Conservation (phyloP, 106 monocot species). For the Dioscorea dumetorum region DNA sequence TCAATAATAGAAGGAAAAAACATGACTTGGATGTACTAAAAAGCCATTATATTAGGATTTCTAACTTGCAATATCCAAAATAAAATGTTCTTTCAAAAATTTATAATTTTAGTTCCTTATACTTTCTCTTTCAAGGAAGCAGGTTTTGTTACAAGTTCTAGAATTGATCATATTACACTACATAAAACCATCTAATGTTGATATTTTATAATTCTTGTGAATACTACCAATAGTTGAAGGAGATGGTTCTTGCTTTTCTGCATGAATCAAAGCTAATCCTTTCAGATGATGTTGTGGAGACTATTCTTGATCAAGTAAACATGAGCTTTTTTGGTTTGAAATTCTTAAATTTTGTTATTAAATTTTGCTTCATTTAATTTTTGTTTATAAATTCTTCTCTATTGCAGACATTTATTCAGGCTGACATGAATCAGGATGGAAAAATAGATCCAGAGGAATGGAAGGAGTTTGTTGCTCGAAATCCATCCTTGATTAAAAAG, state of each 20-base stretch:
- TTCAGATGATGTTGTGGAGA: constrained; percentile 66
- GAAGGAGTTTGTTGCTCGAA: constrained; percentile 42
- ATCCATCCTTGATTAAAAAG: constrained; percentile 56
- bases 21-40: too few relatives aligned
- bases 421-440: constrained; percentile 32
- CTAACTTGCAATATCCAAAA: not conserved
- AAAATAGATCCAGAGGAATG: constrained; percentile 50
- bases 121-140: not conserved
- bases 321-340: not conserved
- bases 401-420: constrained; percentile 29
- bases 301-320: constrained; percentile 48
- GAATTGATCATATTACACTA: not conserved
- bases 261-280: constrained; percentile 78
- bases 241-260: constrained; percentile 85
- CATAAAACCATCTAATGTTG: not conserved
- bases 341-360: not conserved
- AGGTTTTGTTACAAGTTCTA: not conserved
- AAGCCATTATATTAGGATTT: not conserved
- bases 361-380: not conserved
- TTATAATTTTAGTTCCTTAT: not conserved
- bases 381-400: not conserved
- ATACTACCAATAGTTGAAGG: constrained; percentile 51
- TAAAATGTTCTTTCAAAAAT: not conserved
- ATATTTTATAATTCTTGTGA: not conserved
- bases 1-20: too few relatives aligned